Base-by-base conservation (phyloP, 2,329 filamentous ascomycete species). In the Hymenoscyphus occultus region DNA sequence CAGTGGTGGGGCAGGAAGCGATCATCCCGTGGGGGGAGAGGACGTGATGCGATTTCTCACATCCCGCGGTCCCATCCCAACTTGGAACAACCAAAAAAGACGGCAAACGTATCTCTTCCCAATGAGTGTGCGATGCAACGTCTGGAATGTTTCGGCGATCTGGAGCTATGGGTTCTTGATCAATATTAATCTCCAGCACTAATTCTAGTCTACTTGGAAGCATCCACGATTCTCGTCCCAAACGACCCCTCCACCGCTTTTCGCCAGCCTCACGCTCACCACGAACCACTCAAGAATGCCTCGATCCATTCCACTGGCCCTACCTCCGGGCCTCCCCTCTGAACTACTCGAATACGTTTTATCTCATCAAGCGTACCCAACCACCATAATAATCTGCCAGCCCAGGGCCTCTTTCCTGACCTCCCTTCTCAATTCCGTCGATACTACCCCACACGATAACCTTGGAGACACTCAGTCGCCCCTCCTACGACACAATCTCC, bases 341-440 rank as follows among this genome's bases (percentile, higher is more conserved):
- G 82, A 89, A 71, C 80, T 96, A 56, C 80, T 96, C 59, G 79
- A 83, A 61, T 83, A 87, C 74, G 77, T 94, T 61, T 77, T 94
- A 62, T 76, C 83, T 4, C 76, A 81, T 48, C 82, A 87, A 65
- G 70, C 76, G 3, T 76, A 84, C 63, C 85, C 85, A 2, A 89
- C 87, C 0, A 90, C 86, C 0, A 76, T 97, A 57, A 76, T 97
- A 65, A 79, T 97, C 67, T 93, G 92, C 76, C 86, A 84, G 16
- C 81, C 86, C 0, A 86, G 84, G 65, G 78, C 83, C 0, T 81
- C 82, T 1, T 96, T 97, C 72, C 76, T 93, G 12, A 74, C 81
- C 1, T 80, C 86, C 22, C 79, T 94, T 22, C 72, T 80, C 45
- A 72, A 80, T 13, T 82, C 87, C 35, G 74, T 86, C 59, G 60